phyloP scores from a whole-genome alignment of 1,284 basidiomycete genomes.

The Pascua guehoae region DNA sequence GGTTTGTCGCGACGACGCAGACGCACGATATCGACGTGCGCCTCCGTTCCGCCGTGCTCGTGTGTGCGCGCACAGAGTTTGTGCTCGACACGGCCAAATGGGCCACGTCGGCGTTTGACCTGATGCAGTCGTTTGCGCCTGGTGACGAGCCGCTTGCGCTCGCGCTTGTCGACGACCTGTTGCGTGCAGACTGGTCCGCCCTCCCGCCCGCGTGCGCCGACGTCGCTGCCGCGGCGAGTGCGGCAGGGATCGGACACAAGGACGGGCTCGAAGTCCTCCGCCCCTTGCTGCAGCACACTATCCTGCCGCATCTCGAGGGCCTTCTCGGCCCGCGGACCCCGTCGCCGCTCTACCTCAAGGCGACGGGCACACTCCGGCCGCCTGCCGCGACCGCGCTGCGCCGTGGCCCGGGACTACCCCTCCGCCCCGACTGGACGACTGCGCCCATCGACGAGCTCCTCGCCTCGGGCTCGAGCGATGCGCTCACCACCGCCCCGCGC shows the following conservation, averaged over 20 bases:
- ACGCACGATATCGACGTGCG: constrained; percentile 5
- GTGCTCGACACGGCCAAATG: constrained; percentile 16
- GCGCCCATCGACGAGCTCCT: constrained; percentile 75
- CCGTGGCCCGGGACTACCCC: constrained; percentile 57
- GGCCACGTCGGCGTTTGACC: constrained; percentile 18
- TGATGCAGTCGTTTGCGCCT: constrained; percentile 26
- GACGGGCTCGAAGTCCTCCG: constrained; percentile 46
- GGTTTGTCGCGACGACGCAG: constrained; percentile 12
- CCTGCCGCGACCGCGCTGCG: constrained; percentile 1
- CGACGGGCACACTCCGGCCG: constrained; percentile 48
- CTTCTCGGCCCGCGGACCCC: constrained; percentile 43
- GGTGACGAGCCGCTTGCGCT: constrained; percentile 49
- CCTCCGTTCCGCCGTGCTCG: constrained; percentile 62
- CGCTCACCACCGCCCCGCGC: constrained; percentile 64
- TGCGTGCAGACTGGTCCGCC: constrained; percentile 28
- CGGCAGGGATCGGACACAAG: constrained; percentile 23
- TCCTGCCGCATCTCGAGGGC: constrained; percentile 39
- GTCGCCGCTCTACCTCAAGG: constrained; percentile 45
- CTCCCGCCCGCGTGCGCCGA: constrained; percentile 9
- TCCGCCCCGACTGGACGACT: constrained; percentile 68
- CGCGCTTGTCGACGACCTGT: constrained; percentile 40
- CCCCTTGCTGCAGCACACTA: constrained; percentile 47
- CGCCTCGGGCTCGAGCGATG: constrained; percentile 68
- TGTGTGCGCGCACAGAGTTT: constrained; percentile 37
- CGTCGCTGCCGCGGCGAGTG: constrained; percentile 2